Base-by-base conservation (phyloP, 2,329 filamentous ascomycete species). In the Septoria petroselini region DNA sequence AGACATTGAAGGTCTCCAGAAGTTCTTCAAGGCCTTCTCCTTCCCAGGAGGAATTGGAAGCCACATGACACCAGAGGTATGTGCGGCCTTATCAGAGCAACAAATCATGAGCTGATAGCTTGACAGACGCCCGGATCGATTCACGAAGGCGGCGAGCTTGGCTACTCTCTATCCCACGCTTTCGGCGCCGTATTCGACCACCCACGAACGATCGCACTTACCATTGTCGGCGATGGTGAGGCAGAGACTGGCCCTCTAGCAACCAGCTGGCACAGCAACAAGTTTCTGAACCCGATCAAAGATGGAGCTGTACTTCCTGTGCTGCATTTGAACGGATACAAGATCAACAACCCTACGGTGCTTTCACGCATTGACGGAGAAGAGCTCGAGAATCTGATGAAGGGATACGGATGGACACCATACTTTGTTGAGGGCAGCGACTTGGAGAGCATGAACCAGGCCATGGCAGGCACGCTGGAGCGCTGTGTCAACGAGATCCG, bases 21-120 rank as follows among this genome's bases (percentile, higher is more conserved):
- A 76, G 53, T 89, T 90, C 75, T 89, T 90, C 79, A 89, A 88
- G 72, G 81, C 85, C 58, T 91, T 91, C 71, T 89, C 85, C 1
- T 90, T 90, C 70, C 86, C 86, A 0, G 86, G 86, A 14, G 86
- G 86, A 47, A 84, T 89, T 61, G 85, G 85, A 47, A 86, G 83
- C 15, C 86, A 90, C 65, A 85, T 85, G 48, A 90, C 85, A 1
- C 86, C 50, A 19, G 50, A 53, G 46, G 46, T 48, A 21, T 29
- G 19, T n/a, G n/a, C n/a, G n/a, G n/a, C n/a, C n/a, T n/a, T n/a
- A n/a, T n/a, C n/a, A n/a, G n/a, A n/a, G n/a, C n/a, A n/a, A n/a
- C n/a, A n/a, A n/a, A 15, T 6, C 1, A 6, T 5, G 4, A 4
- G 19, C 29, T 37, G 21, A 48, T n/a, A 3, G 7, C 6, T 12